These are phyloP conservation scores for Fusarium odoratissimum DNA, from an alignment of 2,329 filamentous ascomycete species.

Conservation along the genomic window DNA sequence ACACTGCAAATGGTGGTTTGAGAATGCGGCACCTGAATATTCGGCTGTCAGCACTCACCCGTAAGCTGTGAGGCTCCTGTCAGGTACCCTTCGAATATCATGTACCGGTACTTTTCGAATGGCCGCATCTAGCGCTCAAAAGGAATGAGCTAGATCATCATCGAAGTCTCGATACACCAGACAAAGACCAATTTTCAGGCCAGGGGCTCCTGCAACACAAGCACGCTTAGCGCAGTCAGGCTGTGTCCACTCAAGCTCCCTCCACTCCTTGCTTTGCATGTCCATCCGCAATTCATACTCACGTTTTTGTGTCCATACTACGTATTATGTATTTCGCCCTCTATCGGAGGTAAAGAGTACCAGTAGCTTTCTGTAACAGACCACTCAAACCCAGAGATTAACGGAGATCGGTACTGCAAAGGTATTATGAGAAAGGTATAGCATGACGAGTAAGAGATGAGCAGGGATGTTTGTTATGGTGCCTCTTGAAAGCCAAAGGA, in stretches of 20 bases:
- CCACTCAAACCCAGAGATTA: neutral
- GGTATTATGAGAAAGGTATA: neutral
- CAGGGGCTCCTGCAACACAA: slow-evolving; percentile 34
- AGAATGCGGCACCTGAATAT: slow-evolving; percentile 25
- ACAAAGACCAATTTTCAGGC: slow-evolving; percentile 33
- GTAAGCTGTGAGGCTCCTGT: slow-evolving; percentile 21
- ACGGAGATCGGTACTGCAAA: neutral
- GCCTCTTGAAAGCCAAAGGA: neutral
- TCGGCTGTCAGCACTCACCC: slow-evolving; percentile 20
- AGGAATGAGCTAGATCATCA: slow-evolving; percentile 18
- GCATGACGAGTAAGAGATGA: neutral
- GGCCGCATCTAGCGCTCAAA: neutral
- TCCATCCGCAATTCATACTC: slow-evolving; percentile 12
- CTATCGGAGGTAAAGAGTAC: neutral
- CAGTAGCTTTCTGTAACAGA: neutral
- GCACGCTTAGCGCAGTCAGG: slow-evolving; percentile 19
- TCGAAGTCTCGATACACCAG: slow-evolving; percentile 37
- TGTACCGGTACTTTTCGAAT: slow-evolving; percentile 36
- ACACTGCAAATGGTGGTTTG: slow-evolving; percentile 25
- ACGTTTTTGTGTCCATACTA: neutral
- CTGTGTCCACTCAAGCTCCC: slow-evolving; percentile 44
- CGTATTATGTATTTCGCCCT: neutral
- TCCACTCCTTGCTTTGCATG: slow-evolving; percentile 36
- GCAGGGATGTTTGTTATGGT: neutral
- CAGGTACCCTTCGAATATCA: slow-evolving; percentile 15